Evolutionary conservation across 352 stramenopile species (phyloP).

Genomic region (Pilasporangium apinafurcum): DNA sequence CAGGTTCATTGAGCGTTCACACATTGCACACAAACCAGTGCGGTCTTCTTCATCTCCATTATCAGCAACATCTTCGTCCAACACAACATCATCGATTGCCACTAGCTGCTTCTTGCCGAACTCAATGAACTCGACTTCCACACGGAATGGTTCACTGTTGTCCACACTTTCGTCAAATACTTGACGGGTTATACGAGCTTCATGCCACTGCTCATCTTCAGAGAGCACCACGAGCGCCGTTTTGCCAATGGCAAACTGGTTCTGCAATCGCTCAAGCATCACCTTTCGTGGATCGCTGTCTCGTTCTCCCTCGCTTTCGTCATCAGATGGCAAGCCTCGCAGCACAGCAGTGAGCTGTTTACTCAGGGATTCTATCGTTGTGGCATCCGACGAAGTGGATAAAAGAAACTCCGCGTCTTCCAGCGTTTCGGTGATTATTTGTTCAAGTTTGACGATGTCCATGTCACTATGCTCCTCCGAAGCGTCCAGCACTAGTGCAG

Average conservation of each 20-base stretch:
- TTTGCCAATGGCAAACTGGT: slow-evolving; percentile 52
- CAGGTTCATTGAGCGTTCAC: slow-evolving; percentile 87
- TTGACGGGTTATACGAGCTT: slow-evolving; percentile 44
- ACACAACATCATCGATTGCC: slow-evolving; percentile 46
- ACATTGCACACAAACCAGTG: slow-evolving; percentile 79
- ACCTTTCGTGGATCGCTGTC: no score
- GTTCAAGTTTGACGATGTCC: slow-evolving; percentile 12
- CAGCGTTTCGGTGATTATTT: slow-evolving; percentile 31
- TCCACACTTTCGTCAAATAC: slow-evolving; percentile 16
- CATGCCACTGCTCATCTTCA: slow-evolving; percentile 73
- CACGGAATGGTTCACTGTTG: not conserved
- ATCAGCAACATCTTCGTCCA: slow-evolving; percentile 71
- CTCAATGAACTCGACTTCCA: slow-evolving; percentile 75
- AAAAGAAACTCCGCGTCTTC: slow-evolving; percentile 30
- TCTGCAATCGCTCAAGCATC: slow-evolving; percentile 13
- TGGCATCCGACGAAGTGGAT: slow-evolving; percentile 10
- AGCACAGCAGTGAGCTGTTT: slow-evolving; percentile 15
- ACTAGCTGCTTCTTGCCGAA: slow-evolving; percentile 70
- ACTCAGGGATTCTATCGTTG: slow-evolving; percentile 8
- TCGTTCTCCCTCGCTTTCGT: slow-evolving; percentile 11
- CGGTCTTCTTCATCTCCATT: slow-evolving; percentile 32
- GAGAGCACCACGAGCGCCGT: slow-evolving; percentile 56
- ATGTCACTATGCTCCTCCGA: slow-evolving; percentile 21
- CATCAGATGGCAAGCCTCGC: slow-evolving; percentile 5
- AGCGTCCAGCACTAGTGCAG: slow-evolving; percentile 49